Evolutionary conservation across 805 yeast species (phyloP).

Genomic region (Diddensiella transvaalensis): DNA sequence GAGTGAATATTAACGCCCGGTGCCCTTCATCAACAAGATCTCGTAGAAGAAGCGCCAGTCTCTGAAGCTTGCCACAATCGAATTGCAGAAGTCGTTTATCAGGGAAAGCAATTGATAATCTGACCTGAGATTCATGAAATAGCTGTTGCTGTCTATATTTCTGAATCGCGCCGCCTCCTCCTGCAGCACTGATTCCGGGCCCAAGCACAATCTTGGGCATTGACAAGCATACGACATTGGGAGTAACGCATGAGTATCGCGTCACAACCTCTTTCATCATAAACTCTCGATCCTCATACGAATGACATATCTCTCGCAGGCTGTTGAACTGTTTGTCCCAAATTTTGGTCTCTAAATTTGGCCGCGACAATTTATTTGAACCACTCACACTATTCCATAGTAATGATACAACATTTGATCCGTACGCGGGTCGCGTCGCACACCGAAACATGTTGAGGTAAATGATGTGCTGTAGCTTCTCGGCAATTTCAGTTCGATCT

Average conservation of each 20-base stretch:
- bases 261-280: conserved; percentile 18
- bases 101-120: conserved; percentile 90
- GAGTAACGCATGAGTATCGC: conserved; percentile 79
- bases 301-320: conserved; percentile 20
- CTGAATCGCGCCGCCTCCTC: conserved; percentile 1
- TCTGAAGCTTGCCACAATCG: conserved; percentile 96
- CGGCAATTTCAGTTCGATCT: conserved; percentile 51
- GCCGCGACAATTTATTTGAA: not conserved
- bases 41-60: conserved; percentile 68
- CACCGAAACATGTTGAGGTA: conserved; percentile 69
- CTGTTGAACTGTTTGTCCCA: conserved; percentile 5
- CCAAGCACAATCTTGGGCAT: conserved; percentile 38
- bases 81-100: conserved; percentile 88
- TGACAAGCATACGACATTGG: conserved; percentile 76
- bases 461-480: conserved; percentile 49
- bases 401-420: conserved; percentile 48
- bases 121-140: conserved; percentile 80
- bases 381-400: not conserved
- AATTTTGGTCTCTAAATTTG: not conserved
- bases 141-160: conserved; percentile 32
- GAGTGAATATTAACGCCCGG: conserved; percentile 92
- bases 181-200: not conserved
- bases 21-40: conserved; percentile 84
- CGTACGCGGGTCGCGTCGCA: conserved; percentile 61
- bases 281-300: conserved; percentile 15